Base-by-base conservation (phyloP, 306 rosid genomes). In the Hippophae gyantsensis region DNA sequence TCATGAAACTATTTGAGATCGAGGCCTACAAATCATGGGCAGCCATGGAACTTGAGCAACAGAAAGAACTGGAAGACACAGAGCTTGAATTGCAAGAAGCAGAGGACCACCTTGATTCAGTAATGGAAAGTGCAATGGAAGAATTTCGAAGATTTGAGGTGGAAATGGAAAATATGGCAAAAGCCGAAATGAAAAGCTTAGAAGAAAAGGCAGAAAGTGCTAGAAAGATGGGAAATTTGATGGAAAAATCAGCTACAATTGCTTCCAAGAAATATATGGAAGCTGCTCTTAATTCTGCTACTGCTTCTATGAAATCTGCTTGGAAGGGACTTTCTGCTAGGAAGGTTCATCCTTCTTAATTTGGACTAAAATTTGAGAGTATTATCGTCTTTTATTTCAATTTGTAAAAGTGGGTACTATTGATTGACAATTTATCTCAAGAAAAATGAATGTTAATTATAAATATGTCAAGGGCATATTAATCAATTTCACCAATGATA, bases 1-100 rank as follows among this genome's bases (percentile, higher is more conserved):
- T 86, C 0, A 78, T 86, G 90, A 88, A 70, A 63, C 90, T 92
- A 6, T 92, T 92, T 40, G 99, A 92, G 85, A 74, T 92, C 25
- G 99, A 92, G n/a, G 83, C 95, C 1, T 92, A 88, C 90, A 92
- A 72, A 4, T 82, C 95, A 47, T 88, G 96, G 99, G 99, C 90
- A 0, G 93, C 95, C 25, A 54, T 76, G 46, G 99, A 88, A 26
- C 82, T 84, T 1, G 82, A 86, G 46, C 78, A 67, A 26, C 81
- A 81, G 7, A 62, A 51, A 42, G 95, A 92, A 46, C 47, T 57
- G 23, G 80, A 76, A 47, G 88, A 78, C 41, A 81, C 94, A 1
- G 99, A 92, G 64, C 26, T 32, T 12, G 73, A 57, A 3, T 52
- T 82, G 86, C 61, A 74, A 23, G 69, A 77, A 47, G 90, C 96